phyloP scores from a whole-genome alignment of 2,329 filamentous ascomycete genomes.

The Laburnicola sp. region DNA sequence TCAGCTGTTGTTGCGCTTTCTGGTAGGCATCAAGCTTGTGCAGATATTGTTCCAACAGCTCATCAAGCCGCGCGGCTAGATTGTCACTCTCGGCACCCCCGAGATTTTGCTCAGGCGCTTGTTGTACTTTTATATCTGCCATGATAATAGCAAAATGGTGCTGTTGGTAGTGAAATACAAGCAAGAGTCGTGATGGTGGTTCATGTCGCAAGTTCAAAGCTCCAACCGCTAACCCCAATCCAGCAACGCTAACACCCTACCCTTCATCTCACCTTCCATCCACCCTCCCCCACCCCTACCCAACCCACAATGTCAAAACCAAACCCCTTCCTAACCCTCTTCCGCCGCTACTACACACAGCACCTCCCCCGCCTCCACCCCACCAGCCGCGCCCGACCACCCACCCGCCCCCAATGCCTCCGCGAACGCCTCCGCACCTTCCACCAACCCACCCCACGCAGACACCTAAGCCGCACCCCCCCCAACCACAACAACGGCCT shows the following conservation, averaged over 20 bases:
- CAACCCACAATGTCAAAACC: constrained; percentile 37
- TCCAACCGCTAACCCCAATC: constrained; percentile 5
- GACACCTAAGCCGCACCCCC: constrained; percentile 43
- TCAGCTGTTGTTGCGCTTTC: constrained; percentile 59
- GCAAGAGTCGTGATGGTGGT: not conserved
- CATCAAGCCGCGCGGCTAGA: constrained; percentile 58
- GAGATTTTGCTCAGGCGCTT: not conserved
- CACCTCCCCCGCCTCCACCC: constrained; percentile 9
- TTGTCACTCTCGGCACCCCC: constrained; percentile 20
- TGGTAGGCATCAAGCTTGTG: constrained; percentile 68
- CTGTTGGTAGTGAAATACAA: not conserved
- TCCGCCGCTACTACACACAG: constrained; percentile 33
- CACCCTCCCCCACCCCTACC: not conserved
- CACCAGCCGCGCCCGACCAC: constrained; percentile 13
- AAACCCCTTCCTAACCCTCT: constrained; percentile 39
- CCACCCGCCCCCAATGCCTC: constrained; percentile 39
- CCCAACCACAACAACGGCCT: constrained; percentile 56
- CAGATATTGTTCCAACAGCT: constrained; percentile 67
- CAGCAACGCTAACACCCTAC: constrained; percentile 7
- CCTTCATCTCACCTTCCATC: constrained; percentile 3
- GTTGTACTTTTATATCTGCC: constrained; percentile 12
- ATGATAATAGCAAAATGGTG: constrained; percentile 3
- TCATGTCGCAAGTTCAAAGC: not conserved
- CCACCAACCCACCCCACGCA: constrained; percentile 23
- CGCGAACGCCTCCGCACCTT: constrained; percentile 30